Evolutionary conservation across 768 basidiomycete species (phyloP), one percentile per base, ranked within the genome.

Genomic region (Clavulina sp.): DNA sequence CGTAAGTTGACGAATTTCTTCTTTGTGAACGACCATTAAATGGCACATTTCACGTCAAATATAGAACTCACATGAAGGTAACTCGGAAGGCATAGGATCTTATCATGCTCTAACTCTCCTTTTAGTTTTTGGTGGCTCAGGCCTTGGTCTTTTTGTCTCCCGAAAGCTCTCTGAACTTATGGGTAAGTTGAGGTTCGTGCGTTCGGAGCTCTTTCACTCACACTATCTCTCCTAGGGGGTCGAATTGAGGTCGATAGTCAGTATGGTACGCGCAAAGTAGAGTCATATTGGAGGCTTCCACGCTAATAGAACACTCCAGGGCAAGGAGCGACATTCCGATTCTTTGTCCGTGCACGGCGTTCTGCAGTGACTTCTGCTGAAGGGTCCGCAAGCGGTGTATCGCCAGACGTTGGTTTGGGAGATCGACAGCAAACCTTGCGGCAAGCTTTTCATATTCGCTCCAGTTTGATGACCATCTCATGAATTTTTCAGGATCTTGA

Each of bases 141-240:
- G 68, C 7, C 57, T 69, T 1, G 67, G 68, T 19, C 54, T 69
- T 4, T 69, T 65, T 50, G 65, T 69, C 18, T 60, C 60, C 54
- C 59, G 65, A 53, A 62, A 63, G 54, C 59, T 66, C n/a, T 57
- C 56, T 19, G 57, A 53, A 33, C 53, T 61, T 9, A 59, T 69
- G 64, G 64, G 64, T 31, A 13, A 38, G 36, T 21, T 13, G 21
- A 38, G 36, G 21, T 13, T 13, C 13, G 66, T 66, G 9, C 54
- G 62, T 13, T 58, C 56, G 31, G 55, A 58, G 7, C 54, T 58
- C 46, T 5, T 54, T 26, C 13, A n/a, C 23, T 16, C 16, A 23
- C 30, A 5, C 23, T 49, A 47, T 28, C 16, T 16, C 21, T 21
- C 21, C 36, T 38, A 38, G 36, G 36, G 36, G 41, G 36, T 41